These are phyloP conservation scores for Chalaropsis ovoidea DNA, from an alignment of 2,329 filamentous ascomycete genomes.

Conservation along the genomic window DNA sequence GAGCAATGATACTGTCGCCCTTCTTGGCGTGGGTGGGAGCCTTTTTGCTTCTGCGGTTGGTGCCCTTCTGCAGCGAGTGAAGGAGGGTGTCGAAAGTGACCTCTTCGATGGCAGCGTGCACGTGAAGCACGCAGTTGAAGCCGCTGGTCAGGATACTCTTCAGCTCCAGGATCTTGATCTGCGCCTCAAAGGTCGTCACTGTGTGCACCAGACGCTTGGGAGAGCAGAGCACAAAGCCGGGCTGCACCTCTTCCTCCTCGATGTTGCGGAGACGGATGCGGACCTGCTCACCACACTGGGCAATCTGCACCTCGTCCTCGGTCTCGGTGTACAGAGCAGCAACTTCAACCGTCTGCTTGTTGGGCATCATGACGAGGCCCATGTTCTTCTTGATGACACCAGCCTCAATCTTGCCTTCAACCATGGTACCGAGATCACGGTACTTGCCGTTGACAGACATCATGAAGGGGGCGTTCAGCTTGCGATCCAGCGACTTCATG, in stretches of 20 bases:
- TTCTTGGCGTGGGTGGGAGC: conserved; percentile 82
- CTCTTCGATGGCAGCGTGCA: conserved; percentile 95
- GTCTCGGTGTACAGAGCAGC: conserved; percentile 87
- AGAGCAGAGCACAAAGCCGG: conserved; percentile 92
- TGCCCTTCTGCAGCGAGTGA: conserved; percentile 93
- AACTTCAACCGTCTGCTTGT: conserved; percentile 69
- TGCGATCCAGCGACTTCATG: conserved; percentile 88
- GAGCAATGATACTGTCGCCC: conserved; percentile 77
- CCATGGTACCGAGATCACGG: conserved; percentile 91
- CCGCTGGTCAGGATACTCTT: conserved; percentile 89
- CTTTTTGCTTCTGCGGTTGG: conserved; percentile 82
- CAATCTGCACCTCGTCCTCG: conserved; percentile 76
- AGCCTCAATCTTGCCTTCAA: conserved; percentile 94
- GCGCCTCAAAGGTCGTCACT: conserved; percentile 82
- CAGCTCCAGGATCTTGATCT: conserved; percentile 88
- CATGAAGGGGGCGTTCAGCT: conserved; percentile 97
- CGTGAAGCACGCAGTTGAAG: conserved; percentile 96
- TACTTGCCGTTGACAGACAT: conserved; percentile 97
- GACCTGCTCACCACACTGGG: conserved; percentile 89
- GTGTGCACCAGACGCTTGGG: conserved; percentile 88
- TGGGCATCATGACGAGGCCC: conserved; percentile 88
- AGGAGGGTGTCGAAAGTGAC: conserved; percentile 81
- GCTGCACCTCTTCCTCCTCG: conserved; percentile 93
- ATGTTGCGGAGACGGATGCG: conserved; percentile 84
- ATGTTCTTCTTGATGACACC: conserved; percentile 87